These are phyloP conservation scores for Cladosporium sp. DNA, from an alignment of 2,329 filamentous ascomycete genomes.

Conservation along the genomic window DNA sequence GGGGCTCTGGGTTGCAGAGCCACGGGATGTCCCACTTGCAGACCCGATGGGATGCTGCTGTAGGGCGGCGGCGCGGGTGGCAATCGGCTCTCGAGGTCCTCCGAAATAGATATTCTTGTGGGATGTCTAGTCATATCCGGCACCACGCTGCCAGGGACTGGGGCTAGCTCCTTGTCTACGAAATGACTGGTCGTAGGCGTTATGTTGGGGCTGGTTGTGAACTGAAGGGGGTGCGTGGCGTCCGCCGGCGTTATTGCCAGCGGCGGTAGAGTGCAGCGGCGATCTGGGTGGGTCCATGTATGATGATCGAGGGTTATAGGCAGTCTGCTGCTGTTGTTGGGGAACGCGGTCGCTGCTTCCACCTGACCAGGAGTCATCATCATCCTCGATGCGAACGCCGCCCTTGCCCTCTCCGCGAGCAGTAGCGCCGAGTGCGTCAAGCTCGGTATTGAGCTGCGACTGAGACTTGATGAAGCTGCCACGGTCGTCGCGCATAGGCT, in stretches of 20 bases:
- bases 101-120: background rate
- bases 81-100: background rate
- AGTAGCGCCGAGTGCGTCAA: conserved; percentile 84
- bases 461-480: conserved; percentile 97
- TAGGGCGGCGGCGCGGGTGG: background rate
- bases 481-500: conserved; percentile 93
- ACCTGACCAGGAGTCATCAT: conserved; percentile 64
- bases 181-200: conserved; percentile 17
- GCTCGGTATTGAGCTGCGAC: conserved; percentile 79
- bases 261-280: conserved; percentile 15
- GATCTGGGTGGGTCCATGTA: conserved; percentile 16
- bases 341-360: conserved; percentile 40
- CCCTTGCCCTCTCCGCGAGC: conserved; percentile 69
- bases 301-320: conserved; percentile 3
- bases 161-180: conserved; percentile 44
- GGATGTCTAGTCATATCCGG: conserved; percentile 54
- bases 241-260: conserved; percentile 12
- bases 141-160: conserved; percentile 63
- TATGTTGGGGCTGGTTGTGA: background rate
- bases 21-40: background rate
- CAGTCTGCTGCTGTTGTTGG: conserved; percentile 3
- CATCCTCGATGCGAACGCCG: conserved; percentile 63
- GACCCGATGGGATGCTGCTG: background rate
- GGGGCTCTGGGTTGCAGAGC: background rate
- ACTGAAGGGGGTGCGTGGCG: conserved; percentile 18